Conservation (phyloP, 768 basidiomycete species). For the Paxillus involutus region DNA sequence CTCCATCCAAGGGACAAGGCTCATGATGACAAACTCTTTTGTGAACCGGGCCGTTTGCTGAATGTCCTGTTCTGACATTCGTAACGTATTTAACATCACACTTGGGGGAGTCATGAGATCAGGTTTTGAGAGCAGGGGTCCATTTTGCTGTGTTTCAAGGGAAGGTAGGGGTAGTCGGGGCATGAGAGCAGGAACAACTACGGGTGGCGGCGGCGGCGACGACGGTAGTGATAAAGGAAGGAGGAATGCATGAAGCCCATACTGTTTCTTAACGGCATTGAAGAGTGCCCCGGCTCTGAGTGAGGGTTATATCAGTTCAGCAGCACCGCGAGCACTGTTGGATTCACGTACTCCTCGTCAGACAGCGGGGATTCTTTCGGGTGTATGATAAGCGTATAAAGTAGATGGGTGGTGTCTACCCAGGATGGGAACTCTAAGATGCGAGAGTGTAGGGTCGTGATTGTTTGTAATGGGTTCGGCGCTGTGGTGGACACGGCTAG, state of each 20-base stretch:
- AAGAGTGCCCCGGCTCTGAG: slow-evolving; percentile 72
- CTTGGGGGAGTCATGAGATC: background rate
- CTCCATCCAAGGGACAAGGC: slow-evolving; percentile 96
- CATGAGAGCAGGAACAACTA: slow-evolving; percentile 63
- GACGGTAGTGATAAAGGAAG: slow-evolving; percentile 64
- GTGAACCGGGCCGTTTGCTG: slow-evolving; percentile 74
- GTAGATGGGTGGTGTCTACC: slow-evolving; percentile 73
- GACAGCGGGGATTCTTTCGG: slow-evolving; percentile 67
- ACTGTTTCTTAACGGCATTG: slow-evolving; percentile 88
- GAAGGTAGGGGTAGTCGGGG: slow-evolving; percentile 63
- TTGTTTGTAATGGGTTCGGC: slow-evolving; percentile 77
- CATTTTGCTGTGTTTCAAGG: slow-evolving; percentile 22
- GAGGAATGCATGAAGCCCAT: slow-evolving; percentile 74
- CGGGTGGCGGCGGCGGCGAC: slow-evolving; percentile 59
- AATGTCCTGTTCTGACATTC: slow-evolving; percentile 71
- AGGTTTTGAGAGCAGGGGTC: slow-evolving; percentile 1
- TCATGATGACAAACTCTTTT: slow-evolving; percentile 87
- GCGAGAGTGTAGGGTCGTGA: slow-evolving; percentile 72
- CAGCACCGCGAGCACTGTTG: background rate
- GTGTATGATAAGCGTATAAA: slow-evolving; percentile 79
- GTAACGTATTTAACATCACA: slow-evolving; percentile 36
- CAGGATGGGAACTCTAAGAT: slow-evolving; percentile 70
- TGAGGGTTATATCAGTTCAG: slow-evolving; percentile 6
- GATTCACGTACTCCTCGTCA: slow-evolving; percentile 69
- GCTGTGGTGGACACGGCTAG: slow-evolving; percentile 81